Evolutionary conservation across 1,284 basidiomycete genomes (phyloP).

Genomic region (Wolfiporia cocos): DNA sequence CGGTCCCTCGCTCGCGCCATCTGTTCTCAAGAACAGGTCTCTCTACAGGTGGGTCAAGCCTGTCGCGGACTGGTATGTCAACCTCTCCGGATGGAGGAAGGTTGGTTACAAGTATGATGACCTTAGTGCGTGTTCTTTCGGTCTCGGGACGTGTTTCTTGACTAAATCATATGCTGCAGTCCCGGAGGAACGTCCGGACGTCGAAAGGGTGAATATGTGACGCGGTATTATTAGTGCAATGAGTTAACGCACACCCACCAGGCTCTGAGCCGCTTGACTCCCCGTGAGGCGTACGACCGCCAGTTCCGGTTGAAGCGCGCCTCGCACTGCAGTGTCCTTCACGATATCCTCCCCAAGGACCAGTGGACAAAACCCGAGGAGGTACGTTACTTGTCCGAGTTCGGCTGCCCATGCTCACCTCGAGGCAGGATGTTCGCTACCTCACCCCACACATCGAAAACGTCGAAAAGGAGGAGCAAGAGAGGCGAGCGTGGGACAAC

Average conservation of each 20-base stretch:
- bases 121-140: conserved; percentile 53
- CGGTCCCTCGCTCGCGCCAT: conserved; percentile 74
- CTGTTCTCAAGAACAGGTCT: conserved; percentile 64
- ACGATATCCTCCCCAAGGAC: conserved; percentile 80
- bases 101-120: conserved; percentile 95
- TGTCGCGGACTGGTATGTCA: conserved; percentile 81
- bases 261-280: conserved; percentile 82
- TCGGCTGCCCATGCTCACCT: background rate
- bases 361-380: conserved; percentile 80
- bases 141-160: background rate
- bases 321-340: conserved; percentile 75
- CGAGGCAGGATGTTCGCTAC: conserved; percentile 82
- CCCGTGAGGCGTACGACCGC: conserved; percentile 85
- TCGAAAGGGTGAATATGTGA: conserved; percentile 66
- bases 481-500: conserved; percentile 85
- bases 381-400: conserved; percentile 46
- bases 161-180: conserved; percentile 41
- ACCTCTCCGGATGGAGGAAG: conserved; percentile 81
- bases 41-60: conserved; percentile 71
- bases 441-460: conserved; percentile 77
- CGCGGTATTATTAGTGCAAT: background rate
- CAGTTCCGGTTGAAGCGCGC: conserved; percentile 87
- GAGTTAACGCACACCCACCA: conserved; percentile 25
- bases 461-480: conserved; percentile 73
- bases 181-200: conserved; percentile 79